These are phyloP conservation scores for Fraxinus baroniana DNA, from an alignment of 305 asterid genomes.

Conservation along the genomic window DNA sequence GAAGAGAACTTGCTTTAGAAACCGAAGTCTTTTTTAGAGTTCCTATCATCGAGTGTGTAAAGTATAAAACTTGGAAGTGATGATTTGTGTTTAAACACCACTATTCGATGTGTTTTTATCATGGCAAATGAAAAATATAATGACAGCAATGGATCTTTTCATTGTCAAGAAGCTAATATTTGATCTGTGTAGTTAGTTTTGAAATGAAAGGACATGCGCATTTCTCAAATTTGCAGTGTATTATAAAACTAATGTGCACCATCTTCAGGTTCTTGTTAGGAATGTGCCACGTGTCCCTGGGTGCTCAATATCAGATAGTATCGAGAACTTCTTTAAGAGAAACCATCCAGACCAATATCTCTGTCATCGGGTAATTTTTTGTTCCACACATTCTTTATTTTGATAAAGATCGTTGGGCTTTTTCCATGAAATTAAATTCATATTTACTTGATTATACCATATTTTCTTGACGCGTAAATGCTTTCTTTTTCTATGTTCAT, in stretches of 20 bases:
- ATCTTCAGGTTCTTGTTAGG: conserved; percentile 81
- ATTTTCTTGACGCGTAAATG: neutral
- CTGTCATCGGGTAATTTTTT: conserved; percentile 73
- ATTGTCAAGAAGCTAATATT: neutral
- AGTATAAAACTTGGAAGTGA: neutral
- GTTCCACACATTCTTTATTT: neutral
- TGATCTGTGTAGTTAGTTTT: neutral
- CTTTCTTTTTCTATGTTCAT: conserved; percentile 5
- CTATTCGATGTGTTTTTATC: too few relatives aligned
- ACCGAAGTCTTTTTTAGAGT: neutral
- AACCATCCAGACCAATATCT: conserved; percentile 51
- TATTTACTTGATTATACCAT: neutral
- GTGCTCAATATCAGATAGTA: conserved; percentile 61
- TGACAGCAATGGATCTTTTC: neutral
- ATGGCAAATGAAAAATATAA: neutral
- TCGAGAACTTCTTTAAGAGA: conserved; percentile 44
- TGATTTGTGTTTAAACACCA: neutral
- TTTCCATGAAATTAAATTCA: neutral
- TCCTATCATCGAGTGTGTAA: neutral
- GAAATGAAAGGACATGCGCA: neutral
- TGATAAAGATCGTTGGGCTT: neutral
- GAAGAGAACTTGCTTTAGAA: neutral
- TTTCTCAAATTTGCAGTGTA: neutral
- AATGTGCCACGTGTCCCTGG: conserved; percentile 74
- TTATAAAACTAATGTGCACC: conserved; percentile 27